A percentile compares a stretch with the other conserved stretches of the same genome.
phyloP scores from a whole-genome alignment of 768 basidiomycete genomes.

The Suillus weaverae region DNA sequence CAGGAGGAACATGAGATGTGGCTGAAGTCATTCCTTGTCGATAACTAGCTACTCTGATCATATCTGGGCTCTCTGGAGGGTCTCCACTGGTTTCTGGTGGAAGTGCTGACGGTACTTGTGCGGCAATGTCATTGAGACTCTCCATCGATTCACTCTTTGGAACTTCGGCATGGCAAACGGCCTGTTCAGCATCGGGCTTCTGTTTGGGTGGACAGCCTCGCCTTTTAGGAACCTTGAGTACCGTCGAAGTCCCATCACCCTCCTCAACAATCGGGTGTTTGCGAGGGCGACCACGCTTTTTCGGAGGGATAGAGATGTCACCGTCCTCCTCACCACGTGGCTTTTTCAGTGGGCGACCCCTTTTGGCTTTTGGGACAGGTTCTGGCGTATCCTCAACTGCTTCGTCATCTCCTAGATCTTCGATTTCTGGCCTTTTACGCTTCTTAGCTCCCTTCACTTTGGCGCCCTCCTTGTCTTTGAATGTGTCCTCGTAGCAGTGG shows the following conservation, averaged over 20 bases:
- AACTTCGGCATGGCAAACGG: not conserved
- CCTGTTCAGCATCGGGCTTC: conserved; percentile 15
- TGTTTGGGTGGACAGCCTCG: conserved; percentile 39
- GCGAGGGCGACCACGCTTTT: conserved; percentile 37
- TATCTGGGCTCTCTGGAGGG: conserved; percentile 24
- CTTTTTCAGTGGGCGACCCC: conserved; percentile 49
- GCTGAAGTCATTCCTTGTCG: not conserved
- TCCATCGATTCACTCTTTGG: conserved; percentile 8
- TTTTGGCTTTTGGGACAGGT: conserved; percentile 39
- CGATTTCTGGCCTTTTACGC: conserved; percentile 24
- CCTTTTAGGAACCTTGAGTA: conserved; percentile 26
- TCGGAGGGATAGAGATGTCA: conserved; percentile 21
- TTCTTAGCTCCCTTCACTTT: conserved; percentile 24
- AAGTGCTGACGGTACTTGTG: not conserved
- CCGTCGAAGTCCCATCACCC: not conserved
- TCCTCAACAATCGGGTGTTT: conserved; percentile 20
- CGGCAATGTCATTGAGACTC: not conserved
- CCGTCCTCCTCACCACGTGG: conserved; percentile 15
- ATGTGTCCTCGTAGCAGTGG: conserved; percentile 47
- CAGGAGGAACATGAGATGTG: no score
- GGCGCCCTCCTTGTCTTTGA: conserved; percentile 34
- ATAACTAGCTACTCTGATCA: not conserved
- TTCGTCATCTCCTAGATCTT: conserved; percentile 27
- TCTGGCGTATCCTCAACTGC: conserved; percentile 21
- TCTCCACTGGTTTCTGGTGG: conserved; percentile 39